Percentiles rank a stretch among this genome's conserved stretches.
Conservation (phyloP, 805 yeast genomes). For the Yamadazyma insecticola region DNA sequence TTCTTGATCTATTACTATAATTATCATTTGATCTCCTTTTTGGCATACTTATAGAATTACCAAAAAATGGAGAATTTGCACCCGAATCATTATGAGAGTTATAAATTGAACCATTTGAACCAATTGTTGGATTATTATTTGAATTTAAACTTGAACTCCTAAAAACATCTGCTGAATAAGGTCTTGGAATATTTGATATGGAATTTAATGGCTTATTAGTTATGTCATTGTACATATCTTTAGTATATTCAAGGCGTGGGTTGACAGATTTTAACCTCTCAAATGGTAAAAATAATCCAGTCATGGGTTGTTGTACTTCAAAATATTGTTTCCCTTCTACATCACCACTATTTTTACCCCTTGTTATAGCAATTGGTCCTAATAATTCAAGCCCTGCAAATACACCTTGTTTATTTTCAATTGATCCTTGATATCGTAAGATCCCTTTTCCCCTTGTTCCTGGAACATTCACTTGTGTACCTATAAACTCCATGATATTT, state of each 20-base stretch:
- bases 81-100: too few species aligned
- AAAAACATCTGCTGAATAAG: conserved; percentile 4
- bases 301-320: conserved; percentile 52
- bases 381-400: conserved; percentile 86
- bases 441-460: conserved; percentile 65
- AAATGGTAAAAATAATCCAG: conserved; percentile 73
- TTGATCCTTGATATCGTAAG: conserved; percentile 66
- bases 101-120: too few species aligned
- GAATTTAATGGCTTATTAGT: too few species aligned
- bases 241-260: conserved; percentile 18
- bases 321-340: conserved; percentile 72
- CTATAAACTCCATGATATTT: conserved; percentile 21
- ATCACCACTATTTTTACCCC: conserved; percentile 86
- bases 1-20: conserved; percentile 3
- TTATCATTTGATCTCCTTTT: conserved; percentile 9
- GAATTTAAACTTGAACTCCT: conserved; percentile 1
- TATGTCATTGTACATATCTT: conserved; percentile 12
- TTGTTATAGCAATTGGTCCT: conserved; percentile 50
- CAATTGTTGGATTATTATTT: conserved; percentile 5
- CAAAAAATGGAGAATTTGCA: too few species aligned
- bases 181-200: conserved; percentile 1
- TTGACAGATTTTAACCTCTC: conserved; percentile 37
- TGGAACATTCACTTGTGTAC: conserved; percentile 47
- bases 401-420: conserved; percentile 64
- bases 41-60: conserved; percentile 6